Evolutionary conservation across 2,329 filamentous ascomycete genomes (phyloP), one percentile per base, ranked within the genome.

Genomic region (Trichophyton verrucosum): DNA sequence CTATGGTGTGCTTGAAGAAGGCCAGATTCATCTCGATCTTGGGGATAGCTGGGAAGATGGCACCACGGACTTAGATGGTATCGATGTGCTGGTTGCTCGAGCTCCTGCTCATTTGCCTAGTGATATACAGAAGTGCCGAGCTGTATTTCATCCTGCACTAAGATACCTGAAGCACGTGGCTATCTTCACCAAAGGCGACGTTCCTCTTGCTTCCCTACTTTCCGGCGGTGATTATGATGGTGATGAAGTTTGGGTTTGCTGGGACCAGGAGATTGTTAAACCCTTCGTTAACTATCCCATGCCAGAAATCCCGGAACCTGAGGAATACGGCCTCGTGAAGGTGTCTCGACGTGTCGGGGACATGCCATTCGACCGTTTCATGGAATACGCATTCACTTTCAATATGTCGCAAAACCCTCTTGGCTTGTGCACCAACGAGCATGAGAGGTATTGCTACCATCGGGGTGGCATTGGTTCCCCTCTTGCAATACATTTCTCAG

Each of bases 151-250:
- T 57, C 72, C 72, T 0, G 75, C 81, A 57, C 74, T 86, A 0
- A 75, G 77, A 0, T 77, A 83, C 65, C 75, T 84, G 7, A 76
- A 77, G 53, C 80, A 86, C 66, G 76, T 85, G 0, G 78, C 83
- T 13, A 75, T 86, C 0, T 85, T 86, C 0, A 76, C 75, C 0
- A 74, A 69, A 61, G 84, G 84, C 0, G 64, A 72, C 6, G 76
- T 74, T 15, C 80, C 84, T 0, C 70, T 84, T 0, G 84, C 82
- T 0, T 76, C 76, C n/a, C 81, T 82, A 67, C 71, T 86, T 0
- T 84, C 84, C 24, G 84, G 83, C 3, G 84, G 84, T 7, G 84
- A 86, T 66, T 86, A 86, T 61, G 84, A 86, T 64, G 84, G 84
- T 0, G 84, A 86, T 61, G 78, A 71, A 2, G 74, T 82, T 30